These are phyloP conservation scores for Kodamaea hsintzibuensis DNA, from an alignment of 805 yeast species.

Conservation along the genomic window DNA sequence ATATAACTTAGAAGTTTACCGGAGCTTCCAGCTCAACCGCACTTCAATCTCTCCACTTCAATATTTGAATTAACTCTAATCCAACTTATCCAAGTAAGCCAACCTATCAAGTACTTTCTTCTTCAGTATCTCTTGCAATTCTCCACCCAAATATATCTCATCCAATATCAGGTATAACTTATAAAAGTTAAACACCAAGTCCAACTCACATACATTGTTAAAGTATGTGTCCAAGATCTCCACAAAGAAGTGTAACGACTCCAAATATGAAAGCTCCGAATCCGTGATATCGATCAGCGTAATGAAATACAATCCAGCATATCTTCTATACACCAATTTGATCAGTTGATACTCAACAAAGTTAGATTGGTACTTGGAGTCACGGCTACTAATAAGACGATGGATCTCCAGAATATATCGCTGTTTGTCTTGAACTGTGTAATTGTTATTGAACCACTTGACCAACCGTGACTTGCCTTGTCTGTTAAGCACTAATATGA, in stretches of 20 bases:
- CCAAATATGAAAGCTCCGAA: slow-evolving; percentile 80
- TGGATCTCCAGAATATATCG: slow-evolving; percentile 64
- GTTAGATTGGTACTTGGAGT: slow-evolving; percentile 79
- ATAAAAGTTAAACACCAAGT: slow-evolving; percentile 87
- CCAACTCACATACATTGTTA: slow-evolving; percentile 90
- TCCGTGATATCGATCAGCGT: slow-evolving; percentile 77
- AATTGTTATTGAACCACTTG: slow-evolving; percentile 61
- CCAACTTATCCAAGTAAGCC: slow-evolving; percentile 61
- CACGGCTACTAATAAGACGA: slow-evolving; percentile 76
- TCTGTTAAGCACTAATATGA: slow-evolving; percentile 78
- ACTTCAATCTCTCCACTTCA: no score
- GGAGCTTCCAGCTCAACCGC: no score
- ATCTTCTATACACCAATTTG: slow-evolving; percentile 80
- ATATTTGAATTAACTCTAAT: no score
- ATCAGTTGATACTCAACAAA: slow-evolving; percentile 62
- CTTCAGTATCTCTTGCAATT: slow-evolving; percentile 82
- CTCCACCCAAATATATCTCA: slow-evolving; percentile 89
- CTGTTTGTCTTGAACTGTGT: slow-evolving; percentile 31
- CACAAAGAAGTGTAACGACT: slow-evolving; percentile 83
- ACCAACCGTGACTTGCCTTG: slow-evolving; percentile 91
- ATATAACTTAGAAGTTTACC: no score
- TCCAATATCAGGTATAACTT: slow-evolving; percentile 81
- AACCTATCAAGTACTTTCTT: slow-evolving; percentile 64
- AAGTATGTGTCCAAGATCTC: slow-evolving; percentile 85
- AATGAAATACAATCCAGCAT: slow-evolving; percentile 91